Base-by-base conservation (phyloP, 2,329 filamentous ascomycete species). In the Furcasterigmium sp. region DNA sequence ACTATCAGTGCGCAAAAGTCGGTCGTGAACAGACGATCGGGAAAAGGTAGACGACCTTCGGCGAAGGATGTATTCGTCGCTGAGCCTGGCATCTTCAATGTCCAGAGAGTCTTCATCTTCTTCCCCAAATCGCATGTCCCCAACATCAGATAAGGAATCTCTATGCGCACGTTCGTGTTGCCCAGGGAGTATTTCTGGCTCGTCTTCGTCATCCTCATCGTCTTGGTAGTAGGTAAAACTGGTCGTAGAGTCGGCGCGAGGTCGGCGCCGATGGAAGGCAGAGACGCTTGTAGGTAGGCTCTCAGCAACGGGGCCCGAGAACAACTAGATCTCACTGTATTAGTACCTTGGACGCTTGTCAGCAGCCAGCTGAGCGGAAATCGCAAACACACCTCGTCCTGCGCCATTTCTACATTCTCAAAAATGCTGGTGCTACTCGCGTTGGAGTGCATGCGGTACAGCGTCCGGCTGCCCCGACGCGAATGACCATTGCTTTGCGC, bases 331-430 rank as follows among this genome's bases (percentile, higher is more conserved):
- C n/a, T 8, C 14, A 29, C 30, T 6, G 26, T 49, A n/a, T 45
- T 39, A 21, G 5, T 29, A 10, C 15, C 23, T 21, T 17, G 14
- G 20, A 17, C 13, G 18, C 13, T 13, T 17, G n/a, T 17, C 13
- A 8, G 18, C 21, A n/a, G 5, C 29, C 29, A 32, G 14, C 29
- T 7, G 29, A 7, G 8, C 29, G 9, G 13, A n/a, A n/a, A n/a
- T 14, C 32, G 39, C 29, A 19, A 32, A 40, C 52, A 45, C 56
- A 93, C 87, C 78, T 97, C 91, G 61, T 95, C 88, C 41, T 94
- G 89, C 17, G 93, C 91, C 93, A 98, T 97, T 62, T 96, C 91
- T n/a, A 97, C 91, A 64, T 95, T 89, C 53, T 89, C 89, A 54
- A 95, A 84, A 53, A 96, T 84, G 65, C 88, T 95, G 28, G 83